A percentile compares a stretch with the other conserved stretches of the same genome.
These are phyloP conservation scores for Stachybotrys elegans DNA, from an alignment of 2,329 filamentous ascomycete genomes.

Conservation along the genomic window DNA sequence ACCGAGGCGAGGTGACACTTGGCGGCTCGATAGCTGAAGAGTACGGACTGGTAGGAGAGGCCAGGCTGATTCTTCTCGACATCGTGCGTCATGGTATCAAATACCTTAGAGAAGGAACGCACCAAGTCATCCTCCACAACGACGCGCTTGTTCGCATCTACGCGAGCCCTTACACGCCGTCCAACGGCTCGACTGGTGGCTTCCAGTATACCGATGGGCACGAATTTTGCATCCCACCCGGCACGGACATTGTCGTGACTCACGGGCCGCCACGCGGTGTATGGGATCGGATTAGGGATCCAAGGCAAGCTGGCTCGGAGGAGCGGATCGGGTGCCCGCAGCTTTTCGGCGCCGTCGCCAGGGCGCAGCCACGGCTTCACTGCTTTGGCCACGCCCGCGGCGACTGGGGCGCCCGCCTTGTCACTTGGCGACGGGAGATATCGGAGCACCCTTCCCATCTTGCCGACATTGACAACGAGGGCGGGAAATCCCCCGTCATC, in stretches of 20 bases:
- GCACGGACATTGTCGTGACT: conserved; percentile 27
- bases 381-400: conserved; percentile 31
- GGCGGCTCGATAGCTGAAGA: conserved; percentile 12
- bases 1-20: conserved; percentile 5
- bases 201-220: conserved; percentile 36
- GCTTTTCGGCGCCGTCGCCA: conserved; percentile 23
- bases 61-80: conserved; percentile 19
- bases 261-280: conserved; percentile 34
- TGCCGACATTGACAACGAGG: conserved; percentile 42
- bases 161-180: conserved; percentile 40
- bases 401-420: conserved; percentile 34
- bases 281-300: conserved; percentile 32
- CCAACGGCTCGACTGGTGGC: conserved; percentile 27
- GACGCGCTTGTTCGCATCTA: conserved; percentile 36
- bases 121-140: conserved; percentile 33
- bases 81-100: conserved; percentile 24
- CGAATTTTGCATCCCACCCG: conserved; percentile 17
- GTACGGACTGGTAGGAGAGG: conserved; percentile 33
- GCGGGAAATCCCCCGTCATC: no score
- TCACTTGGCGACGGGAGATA: conserved; percentile 36
- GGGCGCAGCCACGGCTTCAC: conserved; percentile 24
- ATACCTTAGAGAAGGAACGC: conserved; percentile 36
- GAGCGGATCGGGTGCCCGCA: conserved; percentile 23
- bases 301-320: no score
- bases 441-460: conserved; percentile 34